phyloP scores from a whole-genome alignment of 805 yeast species.

The Candida maesae region DNA sequence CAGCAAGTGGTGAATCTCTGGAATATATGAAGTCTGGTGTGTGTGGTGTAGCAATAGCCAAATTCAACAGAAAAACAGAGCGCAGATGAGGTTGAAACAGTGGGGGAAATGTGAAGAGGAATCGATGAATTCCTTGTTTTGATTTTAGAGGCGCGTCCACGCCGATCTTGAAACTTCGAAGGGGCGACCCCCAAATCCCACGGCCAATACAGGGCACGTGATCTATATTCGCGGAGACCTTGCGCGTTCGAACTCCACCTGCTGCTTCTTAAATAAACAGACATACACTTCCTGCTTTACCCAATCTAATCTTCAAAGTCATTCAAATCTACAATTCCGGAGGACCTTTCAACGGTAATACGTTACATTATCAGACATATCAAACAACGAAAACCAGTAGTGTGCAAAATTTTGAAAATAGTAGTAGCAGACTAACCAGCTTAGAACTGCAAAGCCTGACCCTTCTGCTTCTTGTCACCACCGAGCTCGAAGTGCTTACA shows the following conservation, averaged over 20 bases:
- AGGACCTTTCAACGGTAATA: slow-evolving; percentile 18
- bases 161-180: slow-evolving; percentile 2
- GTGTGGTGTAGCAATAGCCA: not conserved
- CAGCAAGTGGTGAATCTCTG: not conserved
- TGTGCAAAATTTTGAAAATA: slow-evolving; percentile 16
- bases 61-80: not conserved
- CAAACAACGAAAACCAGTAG: slow-evolving; percentile 24
- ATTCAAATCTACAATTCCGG: too few relatives aligned
- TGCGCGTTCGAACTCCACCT: too few relatives aligned
- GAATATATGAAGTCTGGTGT: not conserved
- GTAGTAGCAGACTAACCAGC: slow-evolving; percentile 24
- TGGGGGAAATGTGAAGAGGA: not conserved
- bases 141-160: slow-evolving; percentile 7
- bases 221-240: too few relatives aligned
- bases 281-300: too few relatives aligned
- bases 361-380: slow-evolving; percentile 28
- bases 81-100: not conserved
- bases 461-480: slow-evolving; percentile 99
- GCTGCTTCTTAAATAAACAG: too few relatives aligned
- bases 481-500: slow-evolving; percentile 99
- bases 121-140: slow-evolving; percentile 9
- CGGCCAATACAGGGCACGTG: not conserved
- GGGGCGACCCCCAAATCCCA: not conserved
- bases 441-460: slow-evolving; percentile 99
- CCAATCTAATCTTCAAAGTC: too few relatives aligned